phyloP scores from a whole-genome alignment of 169 alveolate species.

The Miamiensis avidus region DNA sequence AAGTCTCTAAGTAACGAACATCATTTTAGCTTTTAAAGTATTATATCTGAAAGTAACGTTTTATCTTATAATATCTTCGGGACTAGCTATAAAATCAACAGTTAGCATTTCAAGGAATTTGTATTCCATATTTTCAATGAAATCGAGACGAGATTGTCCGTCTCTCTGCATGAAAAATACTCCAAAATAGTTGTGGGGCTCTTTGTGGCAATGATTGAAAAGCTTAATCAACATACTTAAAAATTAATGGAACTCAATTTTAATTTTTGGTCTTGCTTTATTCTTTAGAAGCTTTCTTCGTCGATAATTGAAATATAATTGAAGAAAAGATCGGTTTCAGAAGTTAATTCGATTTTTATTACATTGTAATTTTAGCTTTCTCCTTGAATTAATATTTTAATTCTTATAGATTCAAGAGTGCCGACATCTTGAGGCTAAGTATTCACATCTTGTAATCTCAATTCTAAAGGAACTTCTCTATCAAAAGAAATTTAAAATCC shows the following conservation, averaged over 20 bases:
- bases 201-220: slow-evolving; percentile 93
- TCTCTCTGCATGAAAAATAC: slow-evolving; percentile 85
- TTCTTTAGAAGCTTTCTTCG: slow-evolving; percentile 76
- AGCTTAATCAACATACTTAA: slow-evolving; percentile 88
- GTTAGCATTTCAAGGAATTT: slow-evolving; percentile 93
- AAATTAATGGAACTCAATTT: slow-evolving; percentile 91
- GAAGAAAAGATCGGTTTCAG: slow-evolving; percentile 80
- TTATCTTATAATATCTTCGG: slow-evolving; percentile 91
- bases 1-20: slow-evolving; percentile 71
- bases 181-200: slow-evolving; percentile 90
- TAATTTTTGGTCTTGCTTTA: slow-evolving; percentile 91
- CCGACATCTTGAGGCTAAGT: slow-evolving; percentile 78
- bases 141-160: slow-evolving; percentile 87
- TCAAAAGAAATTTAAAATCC: slow-evolving; percentile 70
- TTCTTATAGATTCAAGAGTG: slow-evolving; percentile 72
- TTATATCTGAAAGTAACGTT: slow-evolving; percentile 89
- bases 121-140: slow-evolving; percentile 93
- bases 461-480: slow-evolving; percentile 77
- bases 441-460: slow-evolving; percentile 61
- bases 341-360: slow-evolving; percentile 66
- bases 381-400: slow-evolving; percentile 59
- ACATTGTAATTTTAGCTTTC: slow-evolving; percentile 21
- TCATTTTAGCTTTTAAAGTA: slow-evolving; percentile 73
- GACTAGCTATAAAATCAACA: slow-evolving; percentile 87
- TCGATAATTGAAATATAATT: slow-evolving; percentile 73